Evolutionary conservation across 345 rosid species (phyloP), one percentile per base, ranked within the genome.

Genomic region (Acer yangbiense): DNA sequence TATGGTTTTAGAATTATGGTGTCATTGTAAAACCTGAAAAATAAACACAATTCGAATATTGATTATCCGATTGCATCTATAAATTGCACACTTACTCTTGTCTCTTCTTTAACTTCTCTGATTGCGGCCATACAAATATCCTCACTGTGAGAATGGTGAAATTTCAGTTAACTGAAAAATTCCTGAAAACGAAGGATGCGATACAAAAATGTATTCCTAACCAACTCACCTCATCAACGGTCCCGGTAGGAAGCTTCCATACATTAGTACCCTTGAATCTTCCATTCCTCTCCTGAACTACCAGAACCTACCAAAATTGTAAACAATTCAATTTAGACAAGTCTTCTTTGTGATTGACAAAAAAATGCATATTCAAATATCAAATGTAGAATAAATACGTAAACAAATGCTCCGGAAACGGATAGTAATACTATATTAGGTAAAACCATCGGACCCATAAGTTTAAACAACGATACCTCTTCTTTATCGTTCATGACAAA

Each of bases 231-330:
- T 88, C 90, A 39, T 91, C 61, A 63, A 87, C 88, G 32, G 82
- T 90, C 21, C 98, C 98, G 0, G 98, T 93, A 8, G 97, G 98
- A 44, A 91, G 80, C 78, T 95, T 95, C 98, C 98, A 95, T 1
- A 90, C 80, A 29, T 86, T 90, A 16, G 50, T 86, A 27, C 83
- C 90, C 82, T 61, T 79, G 81, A 93, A 93, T 20, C 35, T 68
- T 14, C 98, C 98, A 52, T 39, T 71, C 6, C 75, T 88, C 76
- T 95, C 98, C 80, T 90, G 91, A 65, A 93, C 98, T 48, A 95
- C 98, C 14, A 95, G 94, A 61, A 93, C 85, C 97, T 93, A 73
- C n/a, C 39, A 54, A 9, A 48, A 71, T 1, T 27, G 7, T 66
- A 35, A 25, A n/a, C 54, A 44, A 18, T 0, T 20, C 4, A 12